Evolutionary conservation across 306 rosid species (phyloP), one percentile per base, ranked within the genome.

Genomic region (Quercus ilex): DNA sequence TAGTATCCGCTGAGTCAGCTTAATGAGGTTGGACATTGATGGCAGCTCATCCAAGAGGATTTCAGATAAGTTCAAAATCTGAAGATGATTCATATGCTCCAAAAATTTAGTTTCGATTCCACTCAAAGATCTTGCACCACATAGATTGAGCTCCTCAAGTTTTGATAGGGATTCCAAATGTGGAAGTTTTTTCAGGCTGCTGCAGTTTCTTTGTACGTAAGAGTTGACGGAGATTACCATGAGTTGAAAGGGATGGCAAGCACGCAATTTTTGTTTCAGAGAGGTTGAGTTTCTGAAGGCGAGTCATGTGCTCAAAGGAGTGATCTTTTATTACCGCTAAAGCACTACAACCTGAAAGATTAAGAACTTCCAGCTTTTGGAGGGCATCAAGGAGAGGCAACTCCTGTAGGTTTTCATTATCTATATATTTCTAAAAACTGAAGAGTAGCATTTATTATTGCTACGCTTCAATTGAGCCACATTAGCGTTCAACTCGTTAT

Each of bases 261-360:
- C 9, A 86, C 28, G 73, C 4, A 46, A 46, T 43, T 65, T 9
- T 74, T 13, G 69, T 20, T 12, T 15, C 74, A 63, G 84, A 82
- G 33, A 86, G 73, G 60, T 79, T 77, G 35, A 86, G 71, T 74
- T 82, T 76, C 60, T 35, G 84, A 46, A 86, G 82, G 11, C 77
- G 21, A 6, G 31, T 10, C 80, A 79, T 65, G 5, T 55, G 4
- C 21, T 1, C 2, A 17, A 86, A 86, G 23, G 76, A 17, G 51
- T 11, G 5, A 12, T 19, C 19, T 18, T 67, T 68, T 8, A 86
- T 69, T 4, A 13, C 3, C 58, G 28, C 1, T 67, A 86, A 12
- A 55, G 33, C 73, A 56, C 43, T 69, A 21, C 84, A 80, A 59
- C 83, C 78, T 26, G 28, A 26, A 25, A 25, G 26, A 1, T 25